Evolutionary conservation across 139 green algal species (phyloP).

Genomic region (Pycnococcus provasolii): DNA sequence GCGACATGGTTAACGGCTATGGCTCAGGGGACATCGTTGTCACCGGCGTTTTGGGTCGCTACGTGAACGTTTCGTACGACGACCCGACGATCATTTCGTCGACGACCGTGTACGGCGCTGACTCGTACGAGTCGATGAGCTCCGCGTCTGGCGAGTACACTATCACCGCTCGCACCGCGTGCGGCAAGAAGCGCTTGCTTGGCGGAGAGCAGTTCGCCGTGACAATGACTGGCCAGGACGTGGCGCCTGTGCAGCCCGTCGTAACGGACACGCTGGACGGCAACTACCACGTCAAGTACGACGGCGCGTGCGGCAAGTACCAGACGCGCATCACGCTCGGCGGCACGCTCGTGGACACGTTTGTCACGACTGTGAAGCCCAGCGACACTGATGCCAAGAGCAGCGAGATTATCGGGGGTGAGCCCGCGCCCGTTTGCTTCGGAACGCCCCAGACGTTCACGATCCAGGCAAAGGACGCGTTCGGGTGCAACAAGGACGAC

Average conservation of each 20-base stretch:
- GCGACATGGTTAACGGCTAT: neutral
- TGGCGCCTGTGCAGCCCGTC: neutral
- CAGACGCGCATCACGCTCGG: neutral
- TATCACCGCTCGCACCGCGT: slow-evolving; percentile 10
- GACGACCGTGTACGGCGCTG: neutral
- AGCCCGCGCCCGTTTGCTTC: neutral
- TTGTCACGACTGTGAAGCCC: slow-evolving; percentile 3
- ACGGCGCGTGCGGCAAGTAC: slow-evolving; percentile 10
- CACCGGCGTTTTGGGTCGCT: neutral
- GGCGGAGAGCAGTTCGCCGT: slow-evolving; percentile 14
- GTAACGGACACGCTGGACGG: slow-evolving; percentile 18
- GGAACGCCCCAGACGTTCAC: neutral
- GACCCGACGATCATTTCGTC: slow-evolving; percentile 5
- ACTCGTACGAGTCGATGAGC: neutral
- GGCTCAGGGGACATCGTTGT: neutral
- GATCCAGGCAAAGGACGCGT: slow-evolving; percentile 17
- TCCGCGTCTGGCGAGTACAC: neutral
- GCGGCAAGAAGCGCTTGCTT: slow-evolving; percentile 16
- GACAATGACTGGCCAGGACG: slow-evolving; percentile 1
- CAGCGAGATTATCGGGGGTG: neutral
- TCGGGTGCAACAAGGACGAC: slow-evolving; percentile 9
- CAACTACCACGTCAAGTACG: slow-evolving; percentile 23
- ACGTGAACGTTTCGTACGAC: slow-evolving; percentile 17
- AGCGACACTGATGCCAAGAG: neutral
- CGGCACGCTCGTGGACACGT: neutral